Conservation (phyloP, 1,284 basidiomycete genomes). For the Cryptococcus sp. region DNA sequence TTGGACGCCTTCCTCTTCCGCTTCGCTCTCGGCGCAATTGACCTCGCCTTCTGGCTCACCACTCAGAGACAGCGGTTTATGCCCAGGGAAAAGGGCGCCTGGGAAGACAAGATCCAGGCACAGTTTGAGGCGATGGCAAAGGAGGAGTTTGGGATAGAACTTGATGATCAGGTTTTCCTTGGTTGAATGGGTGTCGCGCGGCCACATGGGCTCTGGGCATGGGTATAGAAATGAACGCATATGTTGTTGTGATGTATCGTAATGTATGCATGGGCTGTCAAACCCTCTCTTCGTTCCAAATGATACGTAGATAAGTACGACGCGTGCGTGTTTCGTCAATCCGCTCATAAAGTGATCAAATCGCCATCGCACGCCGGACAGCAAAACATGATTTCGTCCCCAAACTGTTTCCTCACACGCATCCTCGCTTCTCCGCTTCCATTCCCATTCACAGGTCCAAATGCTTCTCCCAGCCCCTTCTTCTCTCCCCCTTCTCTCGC, state of each 20-base stretch:
- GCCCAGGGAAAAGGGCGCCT: slow-evolving; percentile 45
- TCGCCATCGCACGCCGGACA: slow-evolving; percentile 49
- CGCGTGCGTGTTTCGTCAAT: not conserved
- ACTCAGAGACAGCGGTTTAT: slow-evolving; percentile 44
- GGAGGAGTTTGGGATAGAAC: slow-evolving; percentile 54
- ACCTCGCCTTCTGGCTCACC: slow-evolving; percentile 51
- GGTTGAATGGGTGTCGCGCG: slow-evolving; percentile 27
- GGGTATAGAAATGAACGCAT: not conserved
- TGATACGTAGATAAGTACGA: not conserved
- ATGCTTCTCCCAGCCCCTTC: not conserved
- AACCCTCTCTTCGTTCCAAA: not conserved
- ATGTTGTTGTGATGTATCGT: not conserved
- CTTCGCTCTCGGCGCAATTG: slow-evolving; percentile 49
- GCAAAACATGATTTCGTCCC: slow-evolving; percentile 51
- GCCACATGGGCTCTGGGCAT: not conserved
- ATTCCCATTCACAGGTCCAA: not conserved
- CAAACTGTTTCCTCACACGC: slow-evolving; percentile 36
- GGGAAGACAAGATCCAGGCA: slow-evolving; percentile 46
- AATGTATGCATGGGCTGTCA: slow-evolving; percentile 4
- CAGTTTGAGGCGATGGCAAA: slow-evolving; percentile 51
- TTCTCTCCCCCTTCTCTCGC: not conserved
- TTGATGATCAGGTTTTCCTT: slow-evolving; percentile 50
- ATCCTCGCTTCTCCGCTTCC: not conserved
- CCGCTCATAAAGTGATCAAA: slow-evolving; percentile 38
- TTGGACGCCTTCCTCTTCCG: slow-evolving; percentile 49